Evolutionary conservation across 805 yeast genomes (phyloP).

Genomic region (Cyberlindnera maritima): DNA sequence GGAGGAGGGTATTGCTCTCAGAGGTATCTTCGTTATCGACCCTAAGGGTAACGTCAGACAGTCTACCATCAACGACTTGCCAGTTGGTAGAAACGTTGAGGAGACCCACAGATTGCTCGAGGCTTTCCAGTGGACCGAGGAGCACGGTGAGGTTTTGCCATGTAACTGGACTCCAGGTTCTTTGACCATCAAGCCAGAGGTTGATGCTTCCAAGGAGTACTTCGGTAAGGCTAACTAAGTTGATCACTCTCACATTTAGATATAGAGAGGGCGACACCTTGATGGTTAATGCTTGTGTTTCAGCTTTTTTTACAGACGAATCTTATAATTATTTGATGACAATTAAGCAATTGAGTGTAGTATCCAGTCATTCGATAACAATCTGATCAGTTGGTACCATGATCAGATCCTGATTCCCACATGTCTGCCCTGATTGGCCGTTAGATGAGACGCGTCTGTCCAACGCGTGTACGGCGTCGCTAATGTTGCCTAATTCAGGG

Average conservation of each 20-base stretch:
- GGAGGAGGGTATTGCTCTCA: constrained; percentile 95
- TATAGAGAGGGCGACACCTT: constrained; percentile 1
- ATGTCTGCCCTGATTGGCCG: neutral
- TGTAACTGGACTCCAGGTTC: constrained; percentile 98
- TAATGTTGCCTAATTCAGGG: too few relatives aligned
- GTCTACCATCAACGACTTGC: constrained; percentile 96
- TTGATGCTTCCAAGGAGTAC: constrained; percentile 75
- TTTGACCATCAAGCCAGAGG: constrained; percentile 86
- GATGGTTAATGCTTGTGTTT: neutral
- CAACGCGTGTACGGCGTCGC: too few relatives aligned
- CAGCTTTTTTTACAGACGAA: neutral
- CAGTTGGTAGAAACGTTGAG: constrained; percentile 98
- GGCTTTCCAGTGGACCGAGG: constrained; percentile 99
- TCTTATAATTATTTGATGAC: neutral
- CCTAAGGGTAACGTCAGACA: constrained; percentile 95
- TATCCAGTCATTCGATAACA: too few relatives aligned
- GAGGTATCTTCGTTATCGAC: constrained; percentile 98
- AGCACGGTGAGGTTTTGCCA: constrained; percentile 99
- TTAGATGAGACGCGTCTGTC: too few relatives aligned
- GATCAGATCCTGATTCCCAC: too few relatives aligned
- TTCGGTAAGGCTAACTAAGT: constrained; percentile 54
- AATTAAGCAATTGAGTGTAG: neutral
- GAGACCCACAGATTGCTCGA: constrained; percentile 97
- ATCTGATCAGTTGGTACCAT: too few relatives aligned
- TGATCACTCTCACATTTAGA: neutral